A percentile compares a stretch with the other conserved stretches of the same genome.
Conservation (phyloP, 2,329 filamentous ascomycete species). For the Colletotrichum paranaense region DNA sequence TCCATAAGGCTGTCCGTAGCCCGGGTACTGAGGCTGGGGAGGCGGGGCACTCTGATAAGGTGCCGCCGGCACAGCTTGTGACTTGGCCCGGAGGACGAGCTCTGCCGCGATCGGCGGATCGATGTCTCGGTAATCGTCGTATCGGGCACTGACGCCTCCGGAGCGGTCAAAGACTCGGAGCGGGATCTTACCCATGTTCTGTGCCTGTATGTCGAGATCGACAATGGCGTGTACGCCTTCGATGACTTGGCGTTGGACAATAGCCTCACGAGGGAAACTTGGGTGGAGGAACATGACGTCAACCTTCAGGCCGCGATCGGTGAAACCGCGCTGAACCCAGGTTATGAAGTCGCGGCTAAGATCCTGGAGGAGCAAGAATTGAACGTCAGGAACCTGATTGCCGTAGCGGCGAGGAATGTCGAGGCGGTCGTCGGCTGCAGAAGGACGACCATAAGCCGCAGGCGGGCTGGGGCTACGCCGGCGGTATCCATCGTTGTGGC, state of each 20-base stretch:
- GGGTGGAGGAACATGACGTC: constrained; percentile 85
- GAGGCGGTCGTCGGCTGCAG: constrained; percentile 68
- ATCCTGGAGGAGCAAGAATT: constrained; percentile 85
- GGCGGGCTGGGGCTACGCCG: constrained; percentile 77
- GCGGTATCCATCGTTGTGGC: constrained; percentile 66
- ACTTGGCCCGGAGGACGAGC: constrained; percentile 79
- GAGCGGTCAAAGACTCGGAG: constrained; percentile 89
- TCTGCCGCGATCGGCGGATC: constrained; percentile 84
- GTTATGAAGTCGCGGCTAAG: constrained; percentile 82
- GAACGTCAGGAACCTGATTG: constrained; percentile 86
- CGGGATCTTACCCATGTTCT: constrained; percentile 78
- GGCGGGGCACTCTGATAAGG: constrained; percentile 38
- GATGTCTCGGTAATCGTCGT: constrained; percentile 88
- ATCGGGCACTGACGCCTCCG: constrained; percentile 78
- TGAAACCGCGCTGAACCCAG: constrained; percentile 84
- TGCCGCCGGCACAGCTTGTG: constrained; percentile 41
- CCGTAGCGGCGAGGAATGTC: constrained; percentile 80
- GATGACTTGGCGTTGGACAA: constrained; percentile 86
- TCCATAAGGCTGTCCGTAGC: constrained; percentile 47
- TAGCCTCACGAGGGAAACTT: constrained; percentile 73
- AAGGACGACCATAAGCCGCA: constrained; percentile 52
- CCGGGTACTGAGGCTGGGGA: constrained; percentile 35
- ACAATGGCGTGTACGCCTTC: constrained; percentile 91
- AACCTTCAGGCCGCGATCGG: constrained; percentile 75
- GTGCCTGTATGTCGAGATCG: constrained; percentile 77